Percentiles rank a stretch among this genome's conserved stretches.
These are phyloP conservation scores for Imleria badia DNA, from an alignment of 768 basidiomycete genomes.

Conservation along the genomic window DNA sequence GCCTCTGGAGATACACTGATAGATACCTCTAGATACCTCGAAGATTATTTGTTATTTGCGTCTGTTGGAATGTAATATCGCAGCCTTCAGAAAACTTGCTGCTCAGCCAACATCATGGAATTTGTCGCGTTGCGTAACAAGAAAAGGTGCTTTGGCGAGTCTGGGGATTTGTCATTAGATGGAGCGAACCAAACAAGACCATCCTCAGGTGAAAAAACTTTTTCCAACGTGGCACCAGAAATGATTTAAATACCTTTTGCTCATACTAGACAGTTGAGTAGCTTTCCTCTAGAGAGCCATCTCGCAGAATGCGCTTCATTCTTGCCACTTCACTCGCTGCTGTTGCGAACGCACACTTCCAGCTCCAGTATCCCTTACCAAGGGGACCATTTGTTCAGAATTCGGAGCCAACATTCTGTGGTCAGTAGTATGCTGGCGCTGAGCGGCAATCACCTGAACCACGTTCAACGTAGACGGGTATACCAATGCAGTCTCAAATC, in stretches of 20 bases:
- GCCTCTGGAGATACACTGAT: too few species aligned
- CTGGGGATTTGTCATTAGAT: too few species aligned
- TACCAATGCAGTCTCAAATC: conserved; percentile 43
- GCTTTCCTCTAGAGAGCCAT: not conserved
- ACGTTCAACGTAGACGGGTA: conserved; percentile 57
- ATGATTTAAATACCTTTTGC: not conserved
- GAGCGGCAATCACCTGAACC: not conserved
- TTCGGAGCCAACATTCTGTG: conserved; percentile 64
- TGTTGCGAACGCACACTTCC: conserved; percentile 71
- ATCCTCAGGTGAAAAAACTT: conserved; percentile 17
- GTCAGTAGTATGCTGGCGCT: conserved; percentile 36
- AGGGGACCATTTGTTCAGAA: conserved; percentile 67
- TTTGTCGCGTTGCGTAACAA: too few species aligned
- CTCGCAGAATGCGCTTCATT: conserved; percentile 34
- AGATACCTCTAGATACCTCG: too few species aligned
- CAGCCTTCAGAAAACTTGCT: too few species aligned
- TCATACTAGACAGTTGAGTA: not conserved
- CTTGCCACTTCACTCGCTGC: conserved; percentile 40
- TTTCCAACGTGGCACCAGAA: too few species aligned
- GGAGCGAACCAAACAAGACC: conserved; percentile 23
- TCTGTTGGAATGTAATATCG: too few species aligned
- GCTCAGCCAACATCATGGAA: too few species aligned
- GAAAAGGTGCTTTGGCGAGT: too few species aligned
- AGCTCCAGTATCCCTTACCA: conserved; percentile 71
- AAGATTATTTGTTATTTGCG: too few species aligned